A percentile compares a stretch with the other conserved stretches of the same genome.
Conservation (phyloP, 2,329 filamentous ascomycete genomes). For the Neonectria neomacrospora region DNA sequence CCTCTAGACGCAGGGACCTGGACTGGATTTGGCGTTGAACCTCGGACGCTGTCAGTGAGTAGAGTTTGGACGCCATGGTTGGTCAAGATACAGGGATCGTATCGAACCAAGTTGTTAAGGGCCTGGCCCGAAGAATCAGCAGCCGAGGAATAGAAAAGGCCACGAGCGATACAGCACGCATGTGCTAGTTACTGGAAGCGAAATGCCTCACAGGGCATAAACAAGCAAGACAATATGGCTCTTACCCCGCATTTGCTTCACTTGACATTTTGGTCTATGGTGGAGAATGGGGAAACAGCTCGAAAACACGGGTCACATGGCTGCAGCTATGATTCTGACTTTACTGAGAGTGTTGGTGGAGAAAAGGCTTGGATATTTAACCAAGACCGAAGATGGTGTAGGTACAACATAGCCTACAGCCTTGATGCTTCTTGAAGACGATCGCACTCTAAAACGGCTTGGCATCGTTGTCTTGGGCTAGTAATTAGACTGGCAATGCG, state of each 20-base stretch:
- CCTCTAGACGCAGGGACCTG: conserved; percentile 58
- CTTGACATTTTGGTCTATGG: neutral
- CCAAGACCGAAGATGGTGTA: too few species aligned
- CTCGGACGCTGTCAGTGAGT: conserved; percentile 54
- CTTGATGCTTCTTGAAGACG: neutral
- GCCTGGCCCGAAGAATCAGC: neutral
- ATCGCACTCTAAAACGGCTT: neutral
- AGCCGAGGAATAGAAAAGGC: neutral
- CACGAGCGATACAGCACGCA: neutral
- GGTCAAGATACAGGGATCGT: neutral
- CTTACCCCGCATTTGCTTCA: neutral
- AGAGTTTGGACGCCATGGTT: conserved; percentile 1
- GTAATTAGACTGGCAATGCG: neutral
- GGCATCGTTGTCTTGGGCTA: neutral
- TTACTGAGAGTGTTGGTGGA: neutral
- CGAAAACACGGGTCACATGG: neutral
- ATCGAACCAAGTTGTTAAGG: neutral
- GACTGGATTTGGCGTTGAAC: conserved; percentile 51
- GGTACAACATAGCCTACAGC: neutral
- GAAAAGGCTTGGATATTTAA: neutral
- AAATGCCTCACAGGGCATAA: neutral
- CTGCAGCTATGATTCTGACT: neutral
- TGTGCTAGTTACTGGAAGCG: neutral
- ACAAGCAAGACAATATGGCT: neutral
- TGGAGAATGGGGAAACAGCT: neutral